Conservation (phyloP, 176 grass and related monocot species). For the Tillandsia fasciculata region DNA sequence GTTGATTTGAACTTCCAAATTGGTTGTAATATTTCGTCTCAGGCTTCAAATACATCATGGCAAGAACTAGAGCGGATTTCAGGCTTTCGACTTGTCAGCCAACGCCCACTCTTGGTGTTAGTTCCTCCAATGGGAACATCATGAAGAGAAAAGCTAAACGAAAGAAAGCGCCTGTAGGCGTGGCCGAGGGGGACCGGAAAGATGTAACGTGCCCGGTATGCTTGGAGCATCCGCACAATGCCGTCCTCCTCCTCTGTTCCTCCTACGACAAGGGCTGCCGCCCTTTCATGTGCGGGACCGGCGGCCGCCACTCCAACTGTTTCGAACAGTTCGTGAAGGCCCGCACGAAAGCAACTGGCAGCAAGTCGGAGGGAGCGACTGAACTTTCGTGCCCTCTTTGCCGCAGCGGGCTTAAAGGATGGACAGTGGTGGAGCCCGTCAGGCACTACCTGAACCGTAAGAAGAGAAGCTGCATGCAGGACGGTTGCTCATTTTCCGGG, state of each 20-base stretch:
- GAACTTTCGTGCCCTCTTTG: constrained; percentile 70
- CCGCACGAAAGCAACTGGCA: constrained; percentile 5
- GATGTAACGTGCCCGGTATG: constrained; percentile 72
- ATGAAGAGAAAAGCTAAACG: constrained; percentile 32
- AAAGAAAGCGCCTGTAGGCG: constrained; percentile 25
- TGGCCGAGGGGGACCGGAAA: constrained; percentile 50
- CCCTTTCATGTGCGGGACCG: constrained; percentile 84
- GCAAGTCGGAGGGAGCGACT: constrained; percentile 25
- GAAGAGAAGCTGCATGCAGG: constrained; percentile 55
- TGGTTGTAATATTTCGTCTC: constrained; percentile 6
- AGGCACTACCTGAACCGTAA: constrained; percentile 58
- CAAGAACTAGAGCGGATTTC: constrained; percentile 49
- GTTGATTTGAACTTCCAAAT: neutral
- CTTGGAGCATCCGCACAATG: constrained; percentile 74
- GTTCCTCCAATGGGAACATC: constrained; percentile 52
- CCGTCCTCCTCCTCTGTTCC: constrained; percentile 80
- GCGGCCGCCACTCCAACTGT: constrained; percentile 67
- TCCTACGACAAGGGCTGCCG: constrained; percentile 78
- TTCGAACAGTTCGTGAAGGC: constrained; percentile 71
- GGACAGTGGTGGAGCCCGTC: constrained; percentile 64
- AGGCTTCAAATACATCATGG: constrained; percentile 51
- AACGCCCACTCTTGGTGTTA: constrained; percentile 54
- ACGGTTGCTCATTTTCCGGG: constrained; percentile 50
- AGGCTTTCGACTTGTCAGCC: constrained; percentile 57
- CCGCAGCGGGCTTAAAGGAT: constrained; percentile 69